Percentiles rank a stretch among this genome's conserved stretches.
These are phyloP conservation scores for Cercospora beticola DNA, from an alignment of 2,329 filamentous ascomycete species.

Conservation along the genomic window DNA sequence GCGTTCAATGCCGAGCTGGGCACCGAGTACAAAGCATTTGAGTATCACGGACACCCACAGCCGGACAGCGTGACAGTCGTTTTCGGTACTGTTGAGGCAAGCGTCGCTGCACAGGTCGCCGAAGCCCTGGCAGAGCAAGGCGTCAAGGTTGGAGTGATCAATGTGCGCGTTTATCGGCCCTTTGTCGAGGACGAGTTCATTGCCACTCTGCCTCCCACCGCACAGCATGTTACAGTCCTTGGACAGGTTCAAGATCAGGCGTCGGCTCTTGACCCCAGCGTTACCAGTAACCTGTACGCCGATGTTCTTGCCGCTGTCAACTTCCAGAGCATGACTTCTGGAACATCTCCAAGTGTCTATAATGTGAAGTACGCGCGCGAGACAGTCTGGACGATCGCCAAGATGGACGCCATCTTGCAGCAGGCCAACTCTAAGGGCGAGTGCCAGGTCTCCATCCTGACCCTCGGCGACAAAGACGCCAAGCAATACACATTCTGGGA, in stretches of 20 bases:
- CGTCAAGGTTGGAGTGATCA: slow-evolving; percentile 79
- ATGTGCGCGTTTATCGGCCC: slow-evolving; percentile 89
- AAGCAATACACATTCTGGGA: slow-evolving; percentile 96
- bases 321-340: slow-evolving; percentile 67
- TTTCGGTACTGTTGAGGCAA: slow-evolving; percentile 88
- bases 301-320: slow-evolving; percentile 84
- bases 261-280: slow-evolving; percentile 69
- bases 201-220: slow-evolving; percentile 71
- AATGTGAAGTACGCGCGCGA: slow-evolving; percentile 89
- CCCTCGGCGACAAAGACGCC: slow-evolving; percentile 51
- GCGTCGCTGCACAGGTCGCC: slow-evolving; percentile 79
- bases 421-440: slow-evolving; percentile 45
- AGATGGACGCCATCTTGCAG: slow-evolving; percentile 51
- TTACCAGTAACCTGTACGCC: slow-evolving; percentile 85
- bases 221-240: slow-evolving; percentile 76
- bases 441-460: slow-evolving; percentile 33
- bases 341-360: slow-evolving; percentile 62
- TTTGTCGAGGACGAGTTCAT: slow-evolving; percentile 95
- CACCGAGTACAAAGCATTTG: slow-evolving; percentile 88
- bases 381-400: slow-evolving; percentile 61
- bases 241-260: slow-evolving; percentile 79
- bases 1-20: slow-evolving; percentile 88
- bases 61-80: slow-evolving; percentile 84
- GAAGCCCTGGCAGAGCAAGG: slow-evolving; percentile 69
- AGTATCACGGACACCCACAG: slow-evolving; percentile 82